These are phyloP conservation scores for Cardamine chenopodiifolia DNA, from an alignment of 345 rosid genomes.

Conservation along the genomic window DNA sequence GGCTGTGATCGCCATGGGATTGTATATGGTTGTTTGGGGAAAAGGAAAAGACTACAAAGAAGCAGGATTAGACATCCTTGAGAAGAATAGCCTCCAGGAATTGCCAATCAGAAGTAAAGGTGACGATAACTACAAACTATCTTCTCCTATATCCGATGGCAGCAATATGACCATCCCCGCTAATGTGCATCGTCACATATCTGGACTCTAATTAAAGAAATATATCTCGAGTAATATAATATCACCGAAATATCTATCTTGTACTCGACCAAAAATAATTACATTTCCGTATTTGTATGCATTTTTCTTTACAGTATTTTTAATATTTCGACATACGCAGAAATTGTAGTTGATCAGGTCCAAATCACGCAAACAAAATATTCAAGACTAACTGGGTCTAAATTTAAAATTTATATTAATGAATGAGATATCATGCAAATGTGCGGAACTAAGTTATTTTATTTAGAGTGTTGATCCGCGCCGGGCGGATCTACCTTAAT, in stretches of 20 bases:
- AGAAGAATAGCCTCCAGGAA: conserved; percentile 37
- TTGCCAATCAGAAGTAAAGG: conserved; percentile 45
- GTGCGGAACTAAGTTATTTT: too few relatives aligned
- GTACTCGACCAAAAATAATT: conserved; percentile 1
- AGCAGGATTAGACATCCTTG: neutral
- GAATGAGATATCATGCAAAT: too few relatives aligned
- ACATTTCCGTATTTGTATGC: conserved; percentile 7
- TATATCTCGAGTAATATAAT: neutral
- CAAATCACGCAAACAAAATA: neutral
- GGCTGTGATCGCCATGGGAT: conserved; percentile 57
- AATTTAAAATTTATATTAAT: too few relatives aligned
- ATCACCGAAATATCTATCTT: neutral
- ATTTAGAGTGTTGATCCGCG: too few relatives aligned
- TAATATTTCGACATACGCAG: neutral
- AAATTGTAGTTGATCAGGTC: neutral
- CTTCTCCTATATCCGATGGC: neutral
- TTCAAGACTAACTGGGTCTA: too few relatives aligned
- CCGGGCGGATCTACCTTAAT: too few relatives aligned
- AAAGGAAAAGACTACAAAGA: conserved; percentile 58
- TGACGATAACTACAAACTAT: conserved; percentile 19
- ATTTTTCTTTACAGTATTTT: neutral
- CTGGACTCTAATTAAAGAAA: conserved; percentile 2
- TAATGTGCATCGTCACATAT: neutral
- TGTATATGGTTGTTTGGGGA: conserved; percentile 69
- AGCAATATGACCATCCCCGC: neutral